Conservation (phyloP, 192 early-diverging fungal species). For the Spinellus fusiger region DNA sequence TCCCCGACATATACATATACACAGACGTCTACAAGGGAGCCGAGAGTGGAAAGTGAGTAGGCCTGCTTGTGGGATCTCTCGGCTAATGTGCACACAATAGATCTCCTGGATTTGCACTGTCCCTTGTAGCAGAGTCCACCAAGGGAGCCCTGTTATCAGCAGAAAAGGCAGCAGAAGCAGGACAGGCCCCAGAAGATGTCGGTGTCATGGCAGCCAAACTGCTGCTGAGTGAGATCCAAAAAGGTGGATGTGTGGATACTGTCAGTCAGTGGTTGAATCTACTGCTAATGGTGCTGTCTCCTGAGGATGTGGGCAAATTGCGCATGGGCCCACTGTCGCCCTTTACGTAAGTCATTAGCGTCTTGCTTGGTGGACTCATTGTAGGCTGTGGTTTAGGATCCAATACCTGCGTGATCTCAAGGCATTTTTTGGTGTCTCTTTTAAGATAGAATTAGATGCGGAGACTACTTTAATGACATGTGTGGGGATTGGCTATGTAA, state of each 20-base stretch:
- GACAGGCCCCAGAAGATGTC: constrained; percentile 88
- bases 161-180: constrained; percentile 74
- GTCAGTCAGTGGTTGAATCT: constrained; percentile 82
- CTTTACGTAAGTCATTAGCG: constrained; percentile 60
- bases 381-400: constrained; percentile 46
- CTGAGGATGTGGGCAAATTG: constrained; percentile 92
- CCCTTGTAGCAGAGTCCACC: constrained; percentile 88
- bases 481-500: constrained; percentile 85
- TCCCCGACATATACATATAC: constrained; percentile 96
- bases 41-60: constrained; percentile 68
- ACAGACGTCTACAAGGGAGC: constrained; percentile 97
- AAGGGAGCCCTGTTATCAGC: constrained; percentile 78
- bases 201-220: constrained; percentile 69
- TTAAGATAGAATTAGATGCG: constrained; percentile 76
- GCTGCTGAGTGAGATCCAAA: constrained; percentile 79
- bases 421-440: constrained; percentile 83
- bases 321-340: constrained; percentile 79
- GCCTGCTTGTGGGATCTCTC: neutral
- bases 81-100: constrained; percentile 10
- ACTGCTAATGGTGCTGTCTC: constrained; percentile 80
- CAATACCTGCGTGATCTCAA: constrained; percentile 89
- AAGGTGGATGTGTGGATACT: constrained; percentile 89
- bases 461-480: constrained; percentile 69
- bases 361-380: neutral
- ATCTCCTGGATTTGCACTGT: constrained; percentile 89